Conservation (phyloP, 2,329 filamentous ascomycete genomes). For the Diplodia scrobiculata region DNA sequence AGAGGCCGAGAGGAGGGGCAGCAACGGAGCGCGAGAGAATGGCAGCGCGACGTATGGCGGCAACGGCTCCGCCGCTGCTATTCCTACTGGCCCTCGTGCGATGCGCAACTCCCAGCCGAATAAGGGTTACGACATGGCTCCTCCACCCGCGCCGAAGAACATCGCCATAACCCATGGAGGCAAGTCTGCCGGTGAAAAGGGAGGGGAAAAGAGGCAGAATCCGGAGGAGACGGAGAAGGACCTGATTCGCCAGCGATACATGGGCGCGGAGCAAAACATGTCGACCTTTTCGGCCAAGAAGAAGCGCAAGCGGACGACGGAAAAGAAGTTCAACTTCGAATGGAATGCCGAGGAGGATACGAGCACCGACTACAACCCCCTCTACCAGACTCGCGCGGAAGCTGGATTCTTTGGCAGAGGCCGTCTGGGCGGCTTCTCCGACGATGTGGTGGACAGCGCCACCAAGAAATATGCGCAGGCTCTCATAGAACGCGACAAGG, state of each 20-base stretch:
- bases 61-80: slow-evolving; percentile 43
- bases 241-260: slow-evolving; percentile 78
- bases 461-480: slow-evolving; percentile 64
- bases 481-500: slow-evolving; percentile 72
- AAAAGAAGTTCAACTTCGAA: slow-evolving; percentile 98
- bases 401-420: slow-evolving; percentile 71
- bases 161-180: slow-evolving; percentile 36
- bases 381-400: slow-evolving; percentile 70
- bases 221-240: slow-evolving; percentile 69
- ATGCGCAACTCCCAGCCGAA: slow-evolving; percentile 51
- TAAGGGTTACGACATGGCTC: slow-evolving; percentile 56
- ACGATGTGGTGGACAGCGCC: slow-evolving; percentile 57
- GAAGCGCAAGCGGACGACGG: slow-evolving; percentile 87
- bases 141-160: slow-evolving; percentile 52
- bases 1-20: slow-evolving; percentile 43
- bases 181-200: slow-evolving; percentile 33
- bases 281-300: slow-evolving; percentile 93
- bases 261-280: slow-evolving; percentile 84
- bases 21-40: slow-evolving; percentile 23
- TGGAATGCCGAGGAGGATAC: slow-evolving; percentile 97
- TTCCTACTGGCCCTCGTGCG: slow-evolving; percentile 54
- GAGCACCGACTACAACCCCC: slow-evolving; percentile 75
- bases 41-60: slow-evolving; percentile 29
- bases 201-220: slow-evolving; percentile 37
- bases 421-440: slow-evolving; percentile 66